phyloP scores from a whole-genome alignment of 1,139 yeast genomes.

The Pichia sorboxylosa region DNA sequence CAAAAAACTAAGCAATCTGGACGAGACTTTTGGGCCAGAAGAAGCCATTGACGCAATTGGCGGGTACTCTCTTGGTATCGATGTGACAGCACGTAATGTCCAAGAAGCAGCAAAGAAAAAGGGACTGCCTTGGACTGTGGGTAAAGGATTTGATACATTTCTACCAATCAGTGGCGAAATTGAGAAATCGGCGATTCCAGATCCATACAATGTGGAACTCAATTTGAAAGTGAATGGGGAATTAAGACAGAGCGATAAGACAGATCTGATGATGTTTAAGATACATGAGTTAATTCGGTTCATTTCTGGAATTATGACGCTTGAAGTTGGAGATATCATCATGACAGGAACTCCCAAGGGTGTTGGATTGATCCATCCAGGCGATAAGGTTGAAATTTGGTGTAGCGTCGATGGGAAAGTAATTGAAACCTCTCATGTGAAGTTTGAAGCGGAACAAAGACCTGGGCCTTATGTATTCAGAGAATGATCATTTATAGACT shows the following conservation, averaged over 20 bases:
- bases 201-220: slow-evolving; percentile 64
- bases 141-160: slow-evolving; percentile 94
- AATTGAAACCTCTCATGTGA: slow-evolving; percentile 41
- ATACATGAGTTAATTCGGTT: slow-evolving; percentile 70
- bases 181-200: slow-evolving; percentile 52
- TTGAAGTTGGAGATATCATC: slow-evolving; percentile 81
- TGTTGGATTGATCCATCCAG: slow-evolving; percentile 74
- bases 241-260: slow-evolving; percentile 59
- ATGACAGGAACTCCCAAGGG: slow-evolving; percentile 97
- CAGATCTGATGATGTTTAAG: slow-evolving; percentile 82
- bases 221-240: slow-evolving; percentile 60
- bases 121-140: slow-evolving; percentile 94
- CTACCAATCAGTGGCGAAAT: slow-evolving; percentile 69
- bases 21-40: slow-evolving; percentile 41
- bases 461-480: slow-evolving; percentile 72
- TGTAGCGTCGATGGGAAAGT: slow-evolving; percentile 43
- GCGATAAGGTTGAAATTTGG: slow-evolving; percentile 63
- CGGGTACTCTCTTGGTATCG: slow-evolving; percentile 81
- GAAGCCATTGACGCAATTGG: slow-evolving; percentile 71
- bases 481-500: too few relatives aligned
- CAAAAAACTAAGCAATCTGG: slow-evolving; percentile 49
- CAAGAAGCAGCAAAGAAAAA: slow-evolving; percentile 90
- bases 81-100: slow-evolving; percentile 90
- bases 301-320: slow-evolving; percentile 80
- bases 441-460: slow-evolving; percentile 49